These are phyloP conservation scores for Geranium incanum DNA, from an alignment of 441 rosid genomes.

Conservation along the genomic window DNA sequence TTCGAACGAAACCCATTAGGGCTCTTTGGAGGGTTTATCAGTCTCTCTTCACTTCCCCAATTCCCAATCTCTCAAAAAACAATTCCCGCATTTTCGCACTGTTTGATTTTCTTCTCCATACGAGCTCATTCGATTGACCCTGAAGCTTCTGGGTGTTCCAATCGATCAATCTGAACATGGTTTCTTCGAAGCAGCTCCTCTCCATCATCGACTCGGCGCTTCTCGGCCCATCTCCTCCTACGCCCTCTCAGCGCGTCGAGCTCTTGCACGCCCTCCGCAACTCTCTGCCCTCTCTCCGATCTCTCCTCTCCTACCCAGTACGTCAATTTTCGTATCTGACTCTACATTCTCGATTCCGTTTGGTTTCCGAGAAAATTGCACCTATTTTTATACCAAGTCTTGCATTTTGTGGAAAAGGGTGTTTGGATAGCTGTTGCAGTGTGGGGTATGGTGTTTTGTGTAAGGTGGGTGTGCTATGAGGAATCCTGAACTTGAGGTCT, in stretches of 20 bases:
- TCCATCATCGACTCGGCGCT: constrained; percentile 65
- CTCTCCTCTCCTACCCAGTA: constrained; percentile 72
- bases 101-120: neutral
- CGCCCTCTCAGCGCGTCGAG: constrained; percentile 63
- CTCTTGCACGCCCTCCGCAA: constrained; percentile 72
- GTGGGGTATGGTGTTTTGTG: neutral
- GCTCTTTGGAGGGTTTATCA: constrained; percentile 5
- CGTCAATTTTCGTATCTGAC: neutral
- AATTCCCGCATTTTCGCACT: neutral
- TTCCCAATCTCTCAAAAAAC: neutral
- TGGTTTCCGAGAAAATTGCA: constrained; percentile 4
- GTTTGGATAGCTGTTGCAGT: neutral
- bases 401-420: neutral
- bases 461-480: neutral
- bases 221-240: constrained; percentile 58
- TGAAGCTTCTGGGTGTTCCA: constrained; percentile 1
- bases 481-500: neutral
- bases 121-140: neutral
- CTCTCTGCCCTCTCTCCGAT: constrained; percentile 49
- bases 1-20: neutral
- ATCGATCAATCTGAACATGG: constrained; percentile 32
- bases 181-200: constrained; percentile 64
- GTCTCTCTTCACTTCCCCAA: neutral
- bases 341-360: neutral
- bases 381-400: neutral